Percentiles rank a stretch among this genome's conserved stretches.
Conservation (phyloP, 352 stramenopile genomes). For the Phytophthora palmivora region DNA sequence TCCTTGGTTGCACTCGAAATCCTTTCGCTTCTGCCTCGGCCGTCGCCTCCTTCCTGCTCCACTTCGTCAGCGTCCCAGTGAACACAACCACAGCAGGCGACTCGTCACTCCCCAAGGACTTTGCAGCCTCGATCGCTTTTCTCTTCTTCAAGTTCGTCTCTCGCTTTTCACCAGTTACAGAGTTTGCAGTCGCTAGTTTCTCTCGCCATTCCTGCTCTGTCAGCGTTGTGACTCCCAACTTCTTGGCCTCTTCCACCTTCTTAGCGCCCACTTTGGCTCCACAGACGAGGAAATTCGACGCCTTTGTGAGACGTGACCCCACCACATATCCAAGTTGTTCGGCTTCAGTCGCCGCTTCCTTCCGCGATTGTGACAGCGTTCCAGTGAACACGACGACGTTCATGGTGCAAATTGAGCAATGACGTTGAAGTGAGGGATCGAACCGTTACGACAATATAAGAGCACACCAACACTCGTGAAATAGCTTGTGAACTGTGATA, state of each 20-base stretch:
- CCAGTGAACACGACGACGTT: conserved; percentile 61
- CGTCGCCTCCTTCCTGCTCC: conserved; percentile 54
- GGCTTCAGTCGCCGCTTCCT: conserved; percentile 41
- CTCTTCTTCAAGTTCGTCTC: conserved; percentile 11
- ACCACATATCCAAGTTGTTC: conserved; percentile 50
- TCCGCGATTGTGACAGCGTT: conserved; percentile 53
- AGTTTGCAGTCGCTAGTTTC: conserved; percentile 31
- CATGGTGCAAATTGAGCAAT: conserved; percentile 16
- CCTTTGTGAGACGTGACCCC: conserved; percentile 39
- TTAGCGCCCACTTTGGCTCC: conserved; percentile 57
- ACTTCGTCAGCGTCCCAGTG: conserved; percentile 41
- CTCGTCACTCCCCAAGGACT: neutral
- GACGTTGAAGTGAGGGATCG: conserved; percentile 15
- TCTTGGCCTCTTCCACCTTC: conserved; percentile 55
- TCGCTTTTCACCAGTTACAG: neutral
- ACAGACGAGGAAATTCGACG: conserved; percentile 59
- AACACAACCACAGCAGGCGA: conserved; percentile 28
- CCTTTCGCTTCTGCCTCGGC: conserved; percentile 40
- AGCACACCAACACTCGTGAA: conserved; percentile 19
- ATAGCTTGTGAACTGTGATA: neutral
- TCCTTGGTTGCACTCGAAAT: conserved; percentile 42
- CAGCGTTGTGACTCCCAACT: conserved; percentile 43
- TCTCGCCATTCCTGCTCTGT: conserved; percentile 50
- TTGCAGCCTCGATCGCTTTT: conserved; percentile 4
- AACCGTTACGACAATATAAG: conserved; percentile 7